A percentile compares a stretch with the other conserved stretches of the same genome.
phyloP scores from a whole-genome alignment of 164 flowering plant genomes.

The Vitis rupestris region DNA sequence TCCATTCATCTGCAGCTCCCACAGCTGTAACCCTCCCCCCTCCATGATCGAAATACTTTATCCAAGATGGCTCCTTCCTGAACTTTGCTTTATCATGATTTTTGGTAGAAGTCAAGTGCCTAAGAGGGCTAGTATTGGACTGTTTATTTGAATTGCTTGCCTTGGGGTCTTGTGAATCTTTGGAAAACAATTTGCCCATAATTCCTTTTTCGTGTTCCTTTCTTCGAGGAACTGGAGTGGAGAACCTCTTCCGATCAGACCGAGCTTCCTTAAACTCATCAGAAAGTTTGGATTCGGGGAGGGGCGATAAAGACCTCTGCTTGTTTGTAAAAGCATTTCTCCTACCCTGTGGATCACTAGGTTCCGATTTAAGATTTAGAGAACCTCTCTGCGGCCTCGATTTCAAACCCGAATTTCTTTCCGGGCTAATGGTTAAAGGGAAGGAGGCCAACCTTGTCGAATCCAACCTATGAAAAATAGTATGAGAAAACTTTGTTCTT shows the following conservation, averaged over 20 bases:
- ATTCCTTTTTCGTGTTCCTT: conserved; percentile 41
- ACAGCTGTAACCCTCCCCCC: conserved; percentile 77
- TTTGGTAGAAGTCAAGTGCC: conserved; percentile 45
- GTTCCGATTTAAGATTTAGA: conserved; percentile 10
- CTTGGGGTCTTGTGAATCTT: conserved; percentile 23
- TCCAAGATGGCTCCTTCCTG: conserved; percentile 63
- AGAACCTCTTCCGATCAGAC: conserved; percentile 51
- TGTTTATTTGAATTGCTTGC: conserved; percentile 15
- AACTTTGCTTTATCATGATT: conserved; percentile 35
- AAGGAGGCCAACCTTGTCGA: conserved; percentile 35
- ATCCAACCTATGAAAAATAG: conserved; percentile 64
- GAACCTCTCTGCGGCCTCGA: conserved; percentile 28
- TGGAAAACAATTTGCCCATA: conserved; percentile 25
- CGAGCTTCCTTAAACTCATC: conserved; percentile 78
- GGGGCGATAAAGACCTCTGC: conserved; percentile 70
- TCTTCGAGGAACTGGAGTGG: conserved; percentile 64
- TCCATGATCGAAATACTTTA: conserved; percentile 72
- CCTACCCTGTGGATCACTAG: conserved; percentile 8
- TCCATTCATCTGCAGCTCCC: conserved; percentile 60
- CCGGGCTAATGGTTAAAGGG: conserved; percentile 29
- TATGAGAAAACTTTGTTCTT: conserved; percentile 78
- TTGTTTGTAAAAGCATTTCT: conserved; percentile 24
- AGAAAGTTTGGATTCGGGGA: conserved; percentile 41
- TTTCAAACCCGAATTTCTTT: conserved; percentile 30
- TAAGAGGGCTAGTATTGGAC: conserved; percentile 25